These are phyloP conservation scores for Passalora sequoiae DNA, from an alignment of 2,329 filamentous ascomycete genomes.

Conservation along the genomic window DNA sequence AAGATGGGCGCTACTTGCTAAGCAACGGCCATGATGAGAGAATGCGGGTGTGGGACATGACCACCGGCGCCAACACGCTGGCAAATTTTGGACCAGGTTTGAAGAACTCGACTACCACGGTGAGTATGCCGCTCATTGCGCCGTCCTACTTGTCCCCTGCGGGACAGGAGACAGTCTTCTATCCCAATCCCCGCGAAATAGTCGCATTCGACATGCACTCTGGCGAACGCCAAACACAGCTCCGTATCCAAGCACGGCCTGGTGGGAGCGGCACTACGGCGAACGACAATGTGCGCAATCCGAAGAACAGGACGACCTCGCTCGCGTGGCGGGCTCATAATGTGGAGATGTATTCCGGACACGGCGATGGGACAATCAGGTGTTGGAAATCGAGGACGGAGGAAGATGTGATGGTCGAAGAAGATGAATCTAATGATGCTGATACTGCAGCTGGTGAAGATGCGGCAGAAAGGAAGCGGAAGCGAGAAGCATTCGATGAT, in stretches of 20 bases:
- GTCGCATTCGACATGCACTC: constrained; percentile 74
- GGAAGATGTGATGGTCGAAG: constrained; percentile 41
- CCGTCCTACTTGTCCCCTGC: constrained; percentile 55
- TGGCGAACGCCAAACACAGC: constrained; percentile 64
- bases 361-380: constrained; percentile 77
- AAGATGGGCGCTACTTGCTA: constrained; percentile 69
- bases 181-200: constrained; percentile 71
- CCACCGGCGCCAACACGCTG: constrained; percentile 76
- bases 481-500: constrained; percentile 73
- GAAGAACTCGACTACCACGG: constrained; percentile 56
- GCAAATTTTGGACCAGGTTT: constrained; percentile 80
- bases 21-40: constrained; percentile 78
- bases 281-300: constrained; percentile 24
- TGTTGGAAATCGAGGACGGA: constrained; percentile 65
- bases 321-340: constrained; percentile 69
- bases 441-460: constrained; percentile 36
- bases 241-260: constrained; percentile 55
- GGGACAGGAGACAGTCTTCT: constrained; percentile 65
- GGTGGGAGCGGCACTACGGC: constrained; percentile 6
- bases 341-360: constrained; percentile 73
- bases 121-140: constrained; percentile 46
- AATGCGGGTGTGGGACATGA: constrained; percentile 81
- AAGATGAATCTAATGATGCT: constrained; percentile 37
- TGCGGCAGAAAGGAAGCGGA: constrained; percentile 54
- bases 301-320: constrained; percentile 59